Evolutionary conservation across 2,329 filamentous ascomycete species (phyloP), one percentile per base, ranked within the genome.

Genomic region (Pseudogymnoascus sp.): DNA sequence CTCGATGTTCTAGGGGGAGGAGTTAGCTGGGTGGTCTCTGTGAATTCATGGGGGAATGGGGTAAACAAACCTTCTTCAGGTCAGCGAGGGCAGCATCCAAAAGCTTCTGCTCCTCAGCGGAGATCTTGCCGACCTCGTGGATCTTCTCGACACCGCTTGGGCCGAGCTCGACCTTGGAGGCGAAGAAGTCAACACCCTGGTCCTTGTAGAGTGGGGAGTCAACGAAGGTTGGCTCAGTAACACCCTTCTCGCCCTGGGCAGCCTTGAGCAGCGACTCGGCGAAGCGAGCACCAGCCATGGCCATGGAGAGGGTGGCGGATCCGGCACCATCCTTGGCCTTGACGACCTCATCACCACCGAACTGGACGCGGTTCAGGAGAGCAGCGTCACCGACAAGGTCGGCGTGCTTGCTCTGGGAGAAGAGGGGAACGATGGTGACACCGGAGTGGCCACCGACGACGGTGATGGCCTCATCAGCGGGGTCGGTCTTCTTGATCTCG

Each of bases 121-220:
- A 90, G 75, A 97, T 75, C 79, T 90, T 83, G 79, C 95, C 95
- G 71, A 99, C 81, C 72, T 89, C 87, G 77, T 89, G 84, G 78
- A 97, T 93, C 86, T 96, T 89, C 85, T 95, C 88, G 69, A 96
- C 93, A 83, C 95, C 95, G 77, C 93, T 89, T 77, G 93, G 92
- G 81, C 95, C 95, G 74, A 99, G 90, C 84, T 96, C 91, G 75
- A 99, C 90, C 79, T 87, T 88, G 81, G 89, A 93, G 76, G 91
- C 89, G 83, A 99, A 99, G 90, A 96, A 99, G 65, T 96, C 90
- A 73, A 96, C 86, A 74, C 93, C 95, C 83, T 96, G 89, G 82
- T 97, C 92, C 89, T 97, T 97, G 90, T 91, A 97, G 70, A 97
- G 87, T 67, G 93, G 93, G 76, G 89, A 93, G 80, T 99, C 92